Evolutionary conservation across 2,329 filamentous ascomycete species (phyloP).

Genomic region (Penicillium brevicompactum): DNA sequence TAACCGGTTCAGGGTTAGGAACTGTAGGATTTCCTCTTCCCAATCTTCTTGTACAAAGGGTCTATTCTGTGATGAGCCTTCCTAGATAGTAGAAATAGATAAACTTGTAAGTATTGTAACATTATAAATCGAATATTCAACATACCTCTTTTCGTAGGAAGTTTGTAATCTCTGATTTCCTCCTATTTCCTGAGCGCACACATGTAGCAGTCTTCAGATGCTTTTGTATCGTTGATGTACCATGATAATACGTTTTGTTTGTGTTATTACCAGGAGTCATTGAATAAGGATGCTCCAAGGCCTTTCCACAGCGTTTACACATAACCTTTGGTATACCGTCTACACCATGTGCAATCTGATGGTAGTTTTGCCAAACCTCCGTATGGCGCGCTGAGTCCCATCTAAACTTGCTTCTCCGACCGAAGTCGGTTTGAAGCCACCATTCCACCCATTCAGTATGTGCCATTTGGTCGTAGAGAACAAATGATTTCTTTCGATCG

Average conservation of each 20-base stretch:
- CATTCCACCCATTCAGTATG: neutral
- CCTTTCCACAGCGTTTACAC: neutral
- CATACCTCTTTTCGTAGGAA: too few relatives aligned
- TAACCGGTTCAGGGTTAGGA: too few relatives aligned
- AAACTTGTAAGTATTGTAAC: too few relatives aligned
- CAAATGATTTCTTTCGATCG: neutral
- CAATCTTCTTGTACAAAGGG: too few relatives aligned
- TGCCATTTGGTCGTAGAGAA: neutral
- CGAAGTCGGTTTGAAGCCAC: neutral
- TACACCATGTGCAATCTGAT: neutral
- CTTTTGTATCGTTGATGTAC: neutral
- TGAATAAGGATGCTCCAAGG: neutral
- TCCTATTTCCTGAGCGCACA: too few relatives aligned
- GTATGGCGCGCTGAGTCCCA: neutral
- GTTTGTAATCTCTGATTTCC: too few relatives aligned
- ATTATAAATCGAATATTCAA: too few relatives aligned
- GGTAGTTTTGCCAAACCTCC: neutral
- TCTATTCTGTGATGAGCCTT: too few relatives aligned
- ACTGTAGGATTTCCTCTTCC: too few relatives aligned
- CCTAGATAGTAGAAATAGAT: too few relatives aligned
- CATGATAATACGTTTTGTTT: neutral
- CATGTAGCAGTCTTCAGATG: neutral
- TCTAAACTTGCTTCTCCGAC: neutral
- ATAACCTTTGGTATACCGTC: neutral
- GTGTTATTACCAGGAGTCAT: too few relatives aligned